Conservation (phyloP, 148 eudicot genomes). For the Rhododendron vialii region DNA sequence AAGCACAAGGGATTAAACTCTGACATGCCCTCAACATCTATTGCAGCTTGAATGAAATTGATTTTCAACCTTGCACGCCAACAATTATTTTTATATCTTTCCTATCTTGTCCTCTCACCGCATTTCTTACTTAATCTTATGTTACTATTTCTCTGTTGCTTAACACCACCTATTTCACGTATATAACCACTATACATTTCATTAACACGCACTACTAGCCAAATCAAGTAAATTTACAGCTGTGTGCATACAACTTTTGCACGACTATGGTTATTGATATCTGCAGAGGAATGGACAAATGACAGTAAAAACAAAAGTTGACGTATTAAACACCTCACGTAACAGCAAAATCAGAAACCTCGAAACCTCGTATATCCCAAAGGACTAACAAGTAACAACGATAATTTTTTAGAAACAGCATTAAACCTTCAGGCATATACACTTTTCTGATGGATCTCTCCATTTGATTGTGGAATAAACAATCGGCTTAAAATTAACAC, state of each 20-base stretch:
- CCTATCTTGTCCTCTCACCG: background rate
- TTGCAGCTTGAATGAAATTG: background rate
- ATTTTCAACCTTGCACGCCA: background rate
- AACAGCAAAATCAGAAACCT: background rate
- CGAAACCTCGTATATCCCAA: background rate
- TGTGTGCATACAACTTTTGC: background rate
- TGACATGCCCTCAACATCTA: background rate
- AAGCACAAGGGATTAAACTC: background rate
- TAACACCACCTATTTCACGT: background rate
- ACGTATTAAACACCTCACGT: background rate
- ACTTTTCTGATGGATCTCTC: background rate
- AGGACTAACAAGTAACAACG: background rate
- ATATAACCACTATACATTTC: background rate
- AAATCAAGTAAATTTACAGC: background rate
- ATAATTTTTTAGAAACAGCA: background rate
- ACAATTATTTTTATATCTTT: background rate
- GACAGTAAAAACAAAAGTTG: background rate
- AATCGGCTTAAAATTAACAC: too few relatives aligned
- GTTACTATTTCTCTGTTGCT: background rate
- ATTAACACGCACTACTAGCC: background rate
- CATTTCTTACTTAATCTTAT: background rate
- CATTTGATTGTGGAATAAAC: background rate
- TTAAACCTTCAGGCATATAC: background rate
- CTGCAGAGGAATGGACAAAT: background rate
- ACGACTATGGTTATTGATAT: background rate